These are phyloP conservation scores for Myxozyma udenii DNA, from an alignment of 805 yeast genomes.

Conservation along the genomic window DNA sequence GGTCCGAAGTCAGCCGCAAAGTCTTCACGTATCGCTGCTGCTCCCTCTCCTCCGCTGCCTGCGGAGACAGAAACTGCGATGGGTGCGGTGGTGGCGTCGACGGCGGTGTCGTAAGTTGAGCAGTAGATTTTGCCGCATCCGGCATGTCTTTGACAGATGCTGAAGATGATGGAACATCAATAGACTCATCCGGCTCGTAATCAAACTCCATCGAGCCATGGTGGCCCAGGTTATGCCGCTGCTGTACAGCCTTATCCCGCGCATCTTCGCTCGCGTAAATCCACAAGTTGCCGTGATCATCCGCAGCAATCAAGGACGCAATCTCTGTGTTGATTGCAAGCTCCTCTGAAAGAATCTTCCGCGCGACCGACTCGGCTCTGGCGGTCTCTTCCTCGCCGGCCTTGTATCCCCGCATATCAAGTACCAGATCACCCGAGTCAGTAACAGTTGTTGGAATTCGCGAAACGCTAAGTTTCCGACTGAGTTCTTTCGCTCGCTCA, in stretches of 20 bases:
- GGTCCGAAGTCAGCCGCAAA: conserved; percentile 85
- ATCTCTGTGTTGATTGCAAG: conserved; percentile 43
- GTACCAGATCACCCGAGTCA: conserved; percentile 80
- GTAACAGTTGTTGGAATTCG: conserved; percentile 80
- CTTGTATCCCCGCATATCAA: conserved; percentile 96
- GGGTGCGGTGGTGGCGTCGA: conserved; percentile 9
- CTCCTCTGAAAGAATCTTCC: conserved; percentile 72
- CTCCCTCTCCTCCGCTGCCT: conserved; percentile 21
- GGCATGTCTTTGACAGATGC: not conserved
- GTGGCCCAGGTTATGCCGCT: not conserved
- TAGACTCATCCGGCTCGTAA: conserved; percentile 24
- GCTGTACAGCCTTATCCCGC: conserved; percentile 23
- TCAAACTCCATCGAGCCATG: conserved; percentile 28
- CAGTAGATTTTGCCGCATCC: conserved; percentile 8
- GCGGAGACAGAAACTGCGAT: conserved; percentile 1
- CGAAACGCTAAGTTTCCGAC: conserved; percentile 53
- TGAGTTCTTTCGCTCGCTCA: conserved; percentile 59
- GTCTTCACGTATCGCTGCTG: conserved; percentile 66
- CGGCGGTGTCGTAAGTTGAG: conserved; percentile 16
- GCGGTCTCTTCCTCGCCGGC: conserved; percentile 75
- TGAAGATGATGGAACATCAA: conserved; percentile 17
- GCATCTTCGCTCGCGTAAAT: conserved; percentile 35
- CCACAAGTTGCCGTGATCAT: conserved; percentile 38
- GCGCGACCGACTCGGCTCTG: conserved; percentile 71
- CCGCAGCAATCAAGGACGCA: conserved; percentile 36